These are phyloP conservation scores for Termitomyces sp. DNA, from an alignment of 768 basidiomycete species.

Conservation along the genomic window DNA sequence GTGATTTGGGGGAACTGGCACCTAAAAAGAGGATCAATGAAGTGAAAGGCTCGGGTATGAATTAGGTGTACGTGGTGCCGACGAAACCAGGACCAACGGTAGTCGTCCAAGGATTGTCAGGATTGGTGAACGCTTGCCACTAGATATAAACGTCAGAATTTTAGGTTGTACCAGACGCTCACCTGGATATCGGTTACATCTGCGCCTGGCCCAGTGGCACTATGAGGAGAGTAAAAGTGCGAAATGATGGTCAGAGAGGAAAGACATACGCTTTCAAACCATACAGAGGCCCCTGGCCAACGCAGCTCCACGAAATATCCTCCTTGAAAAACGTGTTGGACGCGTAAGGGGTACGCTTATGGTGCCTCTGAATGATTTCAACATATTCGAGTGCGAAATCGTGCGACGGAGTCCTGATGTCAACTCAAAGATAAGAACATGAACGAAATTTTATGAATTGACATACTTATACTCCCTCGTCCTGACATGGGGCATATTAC, in stretches of 20 bases:
- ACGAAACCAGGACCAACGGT: constrained; percentile 43
- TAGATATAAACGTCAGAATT: constrained; percentile 11
- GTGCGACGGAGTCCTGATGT: constrained; percentile 29
- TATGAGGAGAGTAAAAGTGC: constrained; percentile 1
- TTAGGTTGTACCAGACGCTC: neutral
- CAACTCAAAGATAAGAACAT: neutral
- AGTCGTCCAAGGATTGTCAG: constrained; percentile 39
- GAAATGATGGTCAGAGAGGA: neutral
- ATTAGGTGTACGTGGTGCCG: constrained; percentile 32
- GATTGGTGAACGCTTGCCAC: constrained; percentile 39
- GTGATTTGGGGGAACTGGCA: constrained; percentile 53
- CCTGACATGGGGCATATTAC: constrained; percentile 53
- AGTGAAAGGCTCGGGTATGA: neutral
- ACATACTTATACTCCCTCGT: constrained; percentile 40
- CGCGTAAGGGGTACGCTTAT: constrained; percentile 49
- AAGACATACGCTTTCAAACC: constrained; percentile 26
- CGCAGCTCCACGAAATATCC: constrained; percentile 41
- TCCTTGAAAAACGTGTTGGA: constrained; percentile 51
- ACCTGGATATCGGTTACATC: constrained; percentile 33
- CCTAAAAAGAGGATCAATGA: constrained; percentile 18
- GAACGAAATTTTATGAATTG: neutral
- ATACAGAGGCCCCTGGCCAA: constrained; percentile 34
- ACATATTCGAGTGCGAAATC: constrained; percentile 41
- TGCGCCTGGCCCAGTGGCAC: constrained; percentile 22
- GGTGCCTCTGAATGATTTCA: constrained; percentile 51